Percentiles rank a stretch among this genome's conserved stretches.
These are phyloP conservation scores for Ogataea allantospora DNA, from an alignment of 805 yeast genomes.

Conservation along the genomic window DNA sequence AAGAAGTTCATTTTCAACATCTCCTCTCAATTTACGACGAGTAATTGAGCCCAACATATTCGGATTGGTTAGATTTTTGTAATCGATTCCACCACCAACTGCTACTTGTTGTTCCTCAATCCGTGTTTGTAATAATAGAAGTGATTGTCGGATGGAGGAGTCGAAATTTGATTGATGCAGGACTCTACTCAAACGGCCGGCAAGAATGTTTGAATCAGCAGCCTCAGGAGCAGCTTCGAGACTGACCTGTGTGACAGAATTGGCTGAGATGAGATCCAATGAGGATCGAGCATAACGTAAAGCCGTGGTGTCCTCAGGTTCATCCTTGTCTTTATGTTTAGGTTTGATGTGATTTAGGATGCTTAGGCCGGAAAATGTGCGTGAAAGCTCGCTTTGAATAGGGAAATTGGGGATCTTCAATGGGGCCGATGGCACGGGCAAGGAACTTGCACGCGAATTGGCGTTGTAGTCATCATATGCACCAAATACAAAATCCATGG, in stretches of 20 bases:
- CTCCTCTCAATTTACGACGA: constrained; percentile 58
- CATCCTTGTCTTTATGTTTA: constrained; percentile 11
- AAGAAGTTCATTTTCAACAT: constrained; percentile 58
- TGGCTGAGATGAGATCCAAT: constrained; percentile 33
- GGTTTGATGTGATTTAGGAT: constrained; percentile 30
- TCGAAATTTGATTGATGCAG: constrained; percentile 45
- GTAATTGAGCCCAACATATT: constrained; percentile 56
- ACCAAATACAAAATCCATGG: constrained; percentile 33
- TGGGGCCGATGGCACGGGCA: constrained; percentile 41
- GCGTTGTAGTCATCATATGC: constrained; percentile 21
- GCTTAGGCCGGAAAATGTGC: constrained; percentile 36
- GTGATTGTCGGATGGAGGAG: constrained; percentile 33
- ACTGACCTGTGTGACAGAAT: constrained; percentile 6
- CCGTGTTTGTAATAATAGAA: constrained; percentile 27
- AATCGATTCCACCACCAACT: constrained; percentile 15
- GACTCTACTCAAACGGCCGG: constrained; percentile 48
- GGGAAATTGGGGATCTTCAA: constrained; percentile 37
- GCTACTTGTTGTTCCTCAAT: constrained; percentile 26
- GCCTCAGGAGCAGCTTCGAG: constrained; percentile 7
- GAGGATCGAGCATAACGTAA: constrained; percentile 50
- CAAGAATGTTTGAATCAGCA: constrained; percentile 29
- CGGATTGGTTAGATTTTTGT: constrained; percentile 42
- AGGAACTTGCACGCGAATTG: constrained; percentile 8
- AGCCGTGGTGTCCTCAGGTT: constrained; percentile 30
- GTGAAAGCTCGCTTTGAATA: constrained; percentile 35